Conservation (phyloP, 1,139 yeast genomes). For the Candida labiduridarum region DNA sequence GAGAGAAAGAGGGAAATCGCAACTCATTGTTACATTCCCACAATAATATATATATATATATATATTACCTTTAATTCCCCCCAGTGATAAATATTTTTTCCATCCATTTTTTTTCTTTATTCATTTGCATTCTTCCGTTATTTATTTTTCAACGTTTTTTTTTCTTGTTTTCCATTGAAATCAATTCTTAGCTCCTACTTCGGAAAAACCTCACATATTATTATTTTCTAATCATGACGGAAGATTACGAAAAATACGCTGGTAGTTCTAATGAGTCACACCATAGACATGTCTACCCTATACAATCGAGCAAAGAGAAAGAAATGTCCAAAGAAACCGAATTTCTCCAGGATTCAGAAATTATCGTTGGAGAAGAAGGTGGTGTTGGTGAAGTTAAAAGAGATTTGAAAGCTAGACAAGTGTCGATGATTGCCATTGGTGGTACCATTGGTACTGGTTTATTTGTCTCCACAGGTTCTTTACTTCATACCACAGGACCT, state of each 20-base stretch:
- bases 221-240: slow-evolving; percentile 4
- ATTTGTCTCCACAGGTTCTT: slow-evolving; percentile 59
- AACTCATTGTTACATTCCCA: no score
- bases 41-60: no score
- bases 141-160: no score
- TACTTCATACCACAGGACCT: slow-evolving; percentile 66
- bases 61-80: no score
- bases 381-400: slow-evolving; percentile 33
- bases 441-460: slow-evolving; percentile 70
- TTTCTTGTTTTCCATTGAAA: no score
- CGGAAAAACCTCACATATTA: neutral
- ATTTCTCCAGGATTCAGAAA: slow-evolving; percentile 14
- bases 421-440: slow-evolving; percentile 70
- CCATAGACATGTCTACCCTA: slow-evolving; percentile 8
- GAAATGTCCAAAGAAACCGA: slow-evolving; percentile 14
- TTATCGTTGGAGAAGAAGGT: slow-evolving; percentile 8
- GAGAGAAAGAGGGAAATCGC: neutral
- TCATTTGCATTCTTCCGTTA: no score
- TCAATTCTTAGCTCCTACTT: neutral
- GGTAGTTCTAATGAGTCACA: slow-evolving; percentile 10
- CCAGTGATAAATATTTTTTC: neutral
- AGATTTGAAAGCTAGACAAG: slow-evolving; percentile 57
- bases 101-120: neutral
- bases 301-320: slow-evolving; percentile 8
- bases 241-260: slow-evolving; percentile 13